Evolutionary conservation across 331 rosid genomes (phyloP), one percentile per base, ranked within the genome.

Genomic region (Arachis monticola): DNA sequence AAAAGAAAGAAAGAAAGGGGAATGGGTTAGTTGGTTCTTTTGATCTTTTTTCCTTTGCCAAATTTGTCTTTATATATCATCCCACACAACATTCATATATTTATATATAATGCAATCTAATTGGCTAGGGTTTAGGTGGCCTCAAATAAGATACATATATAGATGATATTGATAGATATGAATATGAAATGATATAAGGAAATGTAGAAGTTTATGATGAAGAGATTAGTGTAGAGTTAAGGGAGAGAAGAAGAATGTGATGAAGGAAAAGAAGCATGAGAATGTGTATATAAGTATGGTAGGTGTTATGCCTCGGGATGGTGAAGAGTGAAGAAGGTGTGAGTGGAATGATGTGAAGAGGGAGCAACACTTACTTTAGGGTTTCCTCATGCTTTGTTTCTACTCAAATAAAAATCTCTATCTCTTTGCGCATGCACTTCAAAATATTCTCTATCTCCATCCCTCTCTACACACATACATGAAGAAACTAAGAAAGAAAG

Each of bases 271-370:
- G 85, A 76, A 81, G 87, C 22, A 77, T 3, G 58, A 48, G 89
- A 81, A 80, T 80, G 88, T 80, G 79, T 82, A 80, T 84, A 89
- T 61, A 38, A 38, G 41, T 38, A 38, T 83, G 89, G 87, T 79
- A 78, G 92, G 86, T 90, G 86, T 80, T 88, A 51, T 80, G 86
- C 90, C 93, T 93, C 87, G 96, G 92, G 98, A 88, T 90, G 88
- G 69, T 38, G 88, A 86, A 81, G 89, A 27, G 85, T 70, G 87
- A 87, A 92, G 92, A 82, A 83, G 92, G 97, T 92, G 97, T 92
- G 97, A 92, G 97, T 85, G 97, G 90, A 95, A 92, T 95, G 97
- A 95, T 95, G 89, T 85, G 84, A 85, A 92, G 79, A 72, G 96
- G 89, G 85, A 89, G 86, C 88, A 83, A 77, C 73, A 78, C 88